Evolutionary conservation across 2,329 filamentous ascomycete genomes (phyloP), one percentile per base, ranked within the genome.

Genomic region (Stachybotrys chlorohalonatus): DNA sequence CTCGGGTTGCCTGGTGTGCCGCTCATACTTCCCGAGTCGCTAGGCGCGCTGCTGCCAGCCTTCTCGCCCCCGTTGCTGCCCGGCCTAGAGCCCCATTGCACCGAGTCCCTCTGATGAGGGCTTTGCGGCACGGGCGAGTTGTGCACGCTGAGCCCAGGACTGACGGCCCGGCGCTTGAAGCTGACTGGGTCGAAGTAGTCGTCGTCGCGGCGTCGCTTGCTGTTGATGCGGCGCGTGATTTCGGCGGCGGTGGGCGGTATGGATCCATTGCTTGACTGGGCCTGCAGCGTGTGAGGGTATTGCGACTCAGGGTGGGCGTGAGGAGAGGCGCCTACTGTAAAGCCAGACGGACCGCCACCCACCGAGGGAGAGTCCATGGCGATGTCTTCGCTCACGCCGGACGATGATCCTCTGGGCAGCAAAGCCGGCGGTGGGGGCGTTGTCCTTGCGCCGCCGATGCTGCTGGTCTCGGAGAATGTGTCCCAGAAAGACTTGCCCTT

Each of bases 131-230:
- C 79, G 1, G 93, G 93, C 58, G 89, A 95, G 70, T 93, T 95
- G 64, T 95, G 90, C 1, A 87, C 86, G 68, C 90, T 95, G 78
- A 96, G 85, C 15, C 92, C 90, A 0, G 93, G 93, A 56, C 89
- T 94, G 2, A 97, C 93, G 30, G 93, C 93, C 48, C 93, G 83
- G 15, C 93, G 83, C 72, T 97, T 97, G 75, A 96, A 92, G 57
- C 86, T 89, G 46, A 85, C 81, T 2, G 89, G 86, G 66, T 97
- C 92, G 55, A 96, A 87, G 64, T 52, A 52, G 17, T 96, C 92
- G 64, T 96, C 91, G 58, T 96, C 93, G 54, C 91, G 81, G 24
- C 90, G 83, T n/a, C 93, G 85, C 68, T 93, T 94, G 68, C 81
- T 84, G 68, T 89, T 86, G 53, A 90, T 85, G 57, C 90, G 88